Conservation (phyloP, 2,329 filamentous ascomycete species). For the Aspergillus felis region DNA sequence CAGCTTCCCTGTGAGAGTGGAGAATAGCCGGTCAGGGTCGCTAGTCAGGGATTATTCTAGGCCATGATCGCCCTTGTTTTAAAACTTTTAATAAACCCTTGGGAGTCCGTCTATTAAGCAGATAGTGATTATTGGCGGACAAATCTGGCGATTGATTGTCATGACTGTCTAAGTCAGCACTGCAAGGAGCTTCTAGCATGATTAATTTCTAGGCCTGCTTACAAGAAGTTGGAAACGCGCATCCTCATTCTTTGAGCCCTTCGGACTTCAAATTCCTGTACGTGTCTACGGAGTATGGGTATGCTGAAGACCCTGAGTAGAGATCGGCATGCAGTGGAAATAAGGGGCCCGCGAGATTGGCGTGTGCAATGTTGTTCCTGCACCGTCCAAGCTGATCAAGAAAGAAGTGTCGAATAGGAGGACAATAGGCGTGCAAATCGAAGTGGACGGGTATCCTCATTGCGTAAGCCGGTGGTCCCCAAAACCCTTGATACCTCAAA, state of each 20-base stretch:
- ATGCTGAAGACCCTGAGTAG: background rate
- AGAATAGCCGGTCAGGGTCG: background rate
- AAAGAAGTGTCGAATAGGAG: background rate
- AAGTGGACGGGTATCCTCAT: constrained; percentile 10
- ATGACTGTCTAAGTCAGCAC: background rate
- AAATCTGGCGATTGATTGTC: background rate
- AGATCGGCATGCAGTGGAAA: background rate
- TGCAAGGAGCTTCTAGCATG: background rate
- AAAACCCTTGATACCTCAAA: constrained; percentile 3
- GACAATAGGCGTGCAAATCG: constrained; percentile 4
- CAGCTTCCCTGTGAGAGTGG: background rate
- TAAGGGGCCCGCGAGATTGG: background rate
- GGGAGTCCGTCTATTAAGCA: no score
- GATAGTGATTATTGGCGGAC: background rate
- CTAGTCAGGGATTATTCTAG: background rate
- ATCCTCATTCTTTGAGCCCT: background rate
- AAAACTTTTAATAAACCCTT: background rate
- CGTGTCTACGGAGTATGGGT: background rate
- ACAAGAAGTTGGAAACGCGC: background rate
- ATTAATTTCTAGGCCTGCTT: background rate
- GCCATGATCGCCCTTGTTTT: background rate
- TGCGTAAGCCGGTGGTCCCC: constrained; percentile 22
- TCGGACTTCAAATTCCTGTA: background rate
- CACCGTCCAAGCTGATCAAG: background rate
- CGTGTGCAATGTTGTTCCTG: constrained; percentile 5